These are phyloP conservation scores for Phoma sp. DNA, from an alignment of 2,329 filamentous ascomycete genomes.

Conservation along the genomic window DNA sequence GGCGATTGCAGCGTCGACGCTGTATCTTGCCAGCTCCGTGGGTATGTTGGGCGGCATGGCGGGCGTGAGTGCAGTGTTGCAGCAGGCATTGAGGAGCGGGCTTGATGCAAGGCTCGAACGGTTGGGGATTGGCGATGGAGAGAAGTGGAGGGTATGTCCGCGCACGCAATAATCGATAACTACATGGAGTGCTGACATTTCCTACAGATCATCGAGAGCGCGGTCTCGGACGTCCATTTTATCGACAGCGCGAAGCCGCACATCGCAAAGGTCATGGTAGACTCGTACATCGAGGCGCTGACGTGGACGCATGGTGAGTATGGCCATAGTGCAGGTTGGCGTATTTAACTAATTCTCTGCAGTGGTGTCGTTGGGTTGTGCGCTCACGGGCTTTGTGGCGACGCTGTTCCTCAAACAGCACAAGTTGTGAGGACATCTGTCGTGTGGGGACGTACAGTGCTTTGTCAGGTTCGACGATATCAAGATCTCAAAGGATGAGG, in stretches of 20 bases:
- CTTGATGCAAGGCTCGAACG: slow-evolving; percentile 21
- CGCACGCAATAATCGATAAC: background rate
- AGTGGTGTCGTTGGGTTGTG: slow-evolving; percentile 29
- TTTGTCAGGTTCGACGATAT: too few species aligned
- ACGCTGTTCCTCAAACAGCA: slow-evolving; percentile 28
- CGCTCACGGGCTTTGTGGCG: slow-evolving; percentile 24
- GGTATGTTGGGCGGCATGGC: slow-evolving; percentile 34
- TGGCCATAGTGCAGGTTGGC: background rate
- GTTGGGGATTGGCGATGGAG: slow-evolving; percentile 11
- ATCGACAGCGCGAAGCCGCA: slow-evolving; percentile 21
- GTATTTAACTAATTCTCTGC: background rate
- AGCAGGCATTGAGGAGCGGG: slow-evolving; percentile 22
- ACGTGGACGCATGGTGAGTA: slow-evolving; percentile 32
- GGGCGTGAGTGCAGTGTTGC: slow-evolving; percentile 30
- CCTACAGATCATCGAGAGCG: slow-evolving; percentile 23
- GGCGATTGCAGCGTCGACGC: slow-evolving; percentile 28
- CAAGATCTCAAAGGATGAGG: too few species aligned
- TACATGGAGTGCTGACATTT: background rate
- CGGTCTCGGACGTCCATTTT: slow-evolving; percentile 30
- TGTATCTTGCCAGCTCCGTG: slow-evolving; percentile 28
- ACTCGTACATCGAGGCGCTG: slow-evolving; percentile 30
- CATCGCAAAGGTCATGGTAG: slow-evolving; percentile 19
- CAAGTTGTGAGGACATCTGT: slow-evolving; percentile 12
- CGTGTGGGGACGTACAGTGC: too few species aligned
- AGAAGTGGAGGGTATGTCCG: slow-evolving; percentile 14